Evolutionary conservation across 2,329 filamentous ascomycete species (phyloP), one percentile per base, ranked within the genome.

Genomic region (Akanthomyces uredinophilus): DNA sequence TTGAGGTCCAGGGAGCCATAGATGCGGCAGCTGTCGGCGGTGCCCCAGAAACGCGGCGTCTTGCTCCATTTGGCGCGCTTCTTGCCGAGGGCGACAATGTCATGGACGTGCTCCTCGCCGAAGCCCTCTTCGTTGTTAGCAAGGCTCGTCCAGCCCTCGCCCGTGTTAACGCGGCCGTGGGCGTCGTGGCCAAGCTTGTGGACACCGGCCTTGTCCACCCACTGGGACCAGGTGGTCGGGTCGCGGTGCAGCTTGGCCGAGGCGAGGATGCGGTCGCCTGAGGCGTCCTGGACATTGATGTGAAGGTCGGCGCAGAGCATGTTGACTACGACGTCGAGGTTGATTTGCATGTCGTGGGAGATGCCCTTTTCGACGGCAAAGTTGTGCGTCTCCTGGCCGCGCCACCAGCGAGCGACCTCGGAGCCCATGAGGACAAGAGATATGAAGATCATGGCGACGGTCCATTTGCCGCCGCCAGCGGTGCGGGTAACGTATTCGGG

Each of bases 341-440:
- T 99, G 77, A 99, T 89, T 76, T 98, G 93, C 74, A 99, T 84
- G 65, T 87, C 83, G 75, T 92, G 92, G 3, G 90, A 89, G 44
- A 99, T 83, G 67, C 91, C 91, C 77, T 96, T 95, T 75, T 98
- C 95, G 62, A 99, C 94, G 64, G 88, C 88, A 76, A 98, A 99
- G 64, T 90, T 91, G 74, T 98, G 94, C 61, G 86, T 87, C 71
- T 96, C 95, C 60, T 84, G 79, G 68, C 95, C 95, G 62, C 82
- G 81, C 84, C 91, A 95, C 92, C 94, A 98, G 61, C 88, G 87
- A 65, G 79, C 75, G 39, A 95, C 79, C 76, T 99, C 95, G 56
- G 87, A 86, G 79, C 89, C 86, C 68, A 91, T 81, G 63, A 99
- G 89, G 65, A 92, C 72, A 65, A 87, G 73, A 65, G 91, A 95